phyloP scores from a whole-genome alignment of 2,329 filamentous ascomycete genomes.

The Aspergillus latus region DNA sequence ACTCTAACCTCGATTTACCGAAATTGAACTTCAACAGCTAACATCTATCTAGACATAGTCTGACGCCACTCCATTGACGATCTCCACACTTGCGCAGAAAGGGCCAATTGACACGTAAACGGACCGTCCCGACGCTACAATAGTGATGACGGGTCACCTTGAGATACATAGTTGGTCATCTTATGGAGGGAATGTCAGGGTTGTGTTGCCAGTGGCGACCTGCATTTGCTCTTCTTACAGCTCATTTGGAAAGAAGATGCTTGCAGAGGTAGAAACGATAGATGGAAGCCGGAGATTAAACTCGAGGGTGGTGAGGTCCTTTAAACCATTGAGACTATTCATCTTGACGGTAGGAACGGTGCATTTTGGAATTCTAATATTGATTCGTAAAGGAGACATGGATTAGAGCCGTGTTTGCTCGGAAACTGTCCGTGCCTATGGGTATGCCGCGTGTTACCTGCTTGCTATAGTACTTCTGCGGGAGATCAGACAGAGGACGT shows the following conservation, averaged over 20 bases:
- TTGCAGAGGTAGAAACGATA: not conserved
- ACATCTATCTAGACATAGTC: not conserved
- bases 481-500: not conserved
- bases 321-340: not conserved
- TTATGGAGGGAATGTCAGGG: not conserved
- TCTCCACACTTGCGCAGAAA: not conserved
- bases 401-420: not conserved
- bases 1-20: not conserved
- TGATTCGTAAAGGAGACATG: not conserved
- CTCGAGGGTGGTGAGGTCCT: not conserved
- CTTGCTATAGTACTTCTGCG: not conserved
- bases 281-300: not conserved
- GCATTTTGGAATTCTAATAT: not conserved
- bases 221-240: not conserved
- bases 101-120: conserved; percentile 7
- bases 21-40: not conserved
- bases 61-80: not conserved
- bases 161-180: not conserved
- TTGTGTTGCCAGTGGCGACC: not conserved
- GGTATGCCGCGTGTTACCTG: not conserved
- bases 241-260: too few species aligned
- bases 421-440: not conserved
- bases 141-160: not conserved
- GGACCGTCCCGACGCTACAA: not conserved
- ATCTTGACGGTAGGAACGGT: not conserved